A percentile compares a stretch with the other conserved stretches of the same genome.
phyloP scores from a whole-genome alignment of 805 yeast species.

The Wickerhamiella shivajii region DNA sequence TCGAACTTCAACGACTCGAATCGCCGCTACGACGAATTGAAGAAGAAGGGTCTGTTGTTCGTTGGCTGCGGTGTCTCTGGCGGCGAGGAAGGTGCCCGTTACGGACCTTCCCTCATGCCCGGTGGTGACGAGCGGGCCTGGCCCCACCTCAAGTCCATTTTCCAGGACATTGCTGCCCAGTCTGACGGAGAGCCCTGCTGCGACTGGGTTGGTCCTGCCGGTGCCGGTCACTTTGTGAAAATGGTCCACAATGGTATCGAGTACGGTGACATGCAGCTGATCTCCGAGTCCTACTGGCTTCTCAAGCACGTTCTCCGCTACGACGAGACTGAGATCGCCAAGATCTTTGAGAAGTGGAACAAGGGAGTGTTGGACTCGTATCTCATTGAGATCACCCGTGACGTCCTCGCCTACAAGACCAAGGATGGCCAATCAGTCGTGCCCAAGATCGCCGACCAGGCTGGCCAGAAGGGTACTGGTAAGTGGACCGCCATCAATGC shows the following conservation, averaged over 20 bases:
- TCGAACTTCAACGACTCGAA: slow-evolving; percentile 97
- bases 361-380: slow-evolving; percentile 94
- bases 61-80: slow-evolving; percentile 99
- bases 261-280: slow-evolving; percentile 99
- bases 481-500: slow-evolving; percentile 99
- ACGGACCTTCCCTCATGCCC: slow-evolving; percentile 98
- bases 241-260: slow-evolving; percentile 99
- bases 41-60: slow-evolving; percentile 71
- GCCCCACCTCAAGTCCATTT: slow-evolving; percentile 94
- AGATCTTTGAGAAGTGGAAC: slow-evolving; percentile 87
- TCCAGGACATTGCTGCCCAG: slow-evolving; percentile 93
- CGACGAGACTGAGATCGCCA: slow-evolving; percentile 82
- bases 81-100: slow-evolving; percentile 99
- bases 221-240: slow-evolving; percentile 97
- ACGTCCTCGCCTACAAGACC: slow-evolving; percentile 79
- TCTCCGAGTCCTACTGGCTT: slow-evolving; percentile 93
- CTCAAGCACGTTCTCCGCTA: slow-evolving; percentile 89
- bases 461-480: slow-evolving; percentile 99
- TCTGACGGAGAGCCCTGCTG: slow-evolving; percentile 98
- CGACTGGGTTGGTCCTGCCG: slow-evolving; percentile 99
- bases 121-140: slow-evolving; percentile 98
- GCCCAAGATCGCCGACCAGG: slow-evolving; percentile 91
- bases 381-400: slow-evolving; percentile 93
- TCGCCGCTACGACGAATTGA: slow-evolving; percentile 87
- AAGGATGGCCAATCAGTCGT: slow-evolving; percentile 84